phyloP scores from a whole-genome alignment of 495 filamentous ascomycete genomes.

The Jackrogersella minutella region DNA sequence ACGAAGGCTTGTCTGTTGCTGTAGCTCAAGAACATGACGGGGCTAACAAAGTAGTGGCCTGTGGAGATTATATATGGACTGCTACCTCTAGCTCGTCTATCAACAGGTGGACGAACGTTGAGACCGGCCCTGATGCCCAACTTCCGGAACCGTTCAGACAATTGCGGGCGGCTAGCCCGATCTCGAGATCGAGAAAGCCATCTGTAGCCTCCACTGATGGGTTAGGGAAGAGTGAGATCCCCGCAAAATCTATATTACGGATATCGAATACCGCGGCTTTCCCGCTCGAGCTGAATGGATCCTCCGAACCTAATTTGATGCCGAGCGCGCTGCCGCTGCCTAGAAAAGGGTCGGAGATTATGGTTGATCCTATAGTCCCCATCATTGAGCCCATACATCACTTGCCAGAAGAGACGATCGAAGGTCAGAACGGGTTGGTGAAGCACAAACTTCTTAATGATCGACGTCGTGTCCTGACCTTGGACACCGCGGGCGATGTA shows the following conservation, averaged over 20 bases:
- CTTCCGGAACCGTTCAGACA: constrained; percentile 63
- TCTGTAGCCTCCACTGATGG: constrained; percentile 46
- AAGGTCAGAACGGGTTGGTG: constrained; percentile 94
- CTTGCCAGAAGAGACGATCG: constrained; percentile 85
- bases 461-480: constrained; percentile 82
- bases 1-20: constrained; percentile 88
- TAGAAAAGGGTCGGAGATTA: constrained; percentile 68
- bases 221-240: constrained; percentile 68
- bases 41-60: constrained; percentile 82
- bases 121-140: constrained; percentile 67
- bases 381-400: constrained; percentile 71
- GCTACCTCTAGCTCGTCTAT: constrained; percentile 94
- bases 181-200: constrained; percentile 50
- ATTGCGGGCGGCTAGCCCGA: constrained; percentile 60
- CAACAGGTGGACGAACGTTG: constrained; percentile 90
- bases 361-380: constrained; percentile 65
- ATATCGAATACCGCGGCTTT: constrained; percentile 86
- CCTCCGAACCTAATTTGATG: constrained; percentile 56
- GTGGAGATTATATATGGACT: constrained; percentile 88
- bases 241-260: constrained; percentile 74
- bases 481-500: constrained; percentile 97
- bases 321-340: constrained; percentile 47
- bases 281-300: constrained; percentile 52
- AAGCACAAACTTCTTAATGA: constrained; percentile 95
- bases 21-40: constrained; percentile 90